phyloP scores from a whole-genome alignment of 345 rosid genomes.

The Sisymbrium altissimum region DNA sequence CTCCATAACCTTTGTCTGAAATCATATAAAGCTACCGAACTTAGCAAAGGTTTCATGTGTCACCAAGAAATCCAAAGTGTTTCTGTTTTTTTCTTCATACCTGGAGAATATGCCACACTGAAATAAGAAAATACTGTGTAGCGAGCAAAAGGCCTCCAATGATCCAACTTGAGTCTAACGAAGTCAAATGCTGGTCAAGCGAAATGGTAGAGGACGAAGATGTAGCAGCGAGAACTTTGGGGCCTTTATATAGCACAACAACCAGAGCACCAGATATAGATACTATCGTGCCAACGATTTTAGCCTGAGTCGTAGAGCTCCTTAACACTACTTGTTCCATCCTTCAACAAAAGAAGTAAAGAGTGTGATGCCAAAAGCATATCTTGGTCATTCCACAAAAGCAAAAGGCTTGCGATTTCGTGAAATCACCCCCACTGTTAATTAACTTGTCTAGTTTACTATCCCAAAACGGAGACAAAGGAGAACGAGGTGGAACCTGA shows the following conservation, averaged over 20 bases:
- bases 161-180: slow-evolving; percentile 21
- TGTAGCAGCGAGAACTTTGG: neutral
- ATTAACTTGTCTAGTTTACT: neutral
- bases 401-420: too few relatives aligned
- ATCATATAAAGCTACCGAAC: neutral
- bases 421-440: neutral
- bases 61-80: too few relatives aligned
- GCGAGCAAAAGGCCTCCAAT: slow-evolving; percentile 25
- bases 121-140: slow-evolving; percentile 15
- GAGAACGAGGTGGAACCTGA: slow-evolving; percentile 20
- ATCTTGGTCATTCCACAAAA: neutral
- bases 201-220: neutral
- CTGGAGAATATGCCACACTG: slow-evolving; percentile 30
- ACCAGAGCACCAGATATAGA: slow-evolving; percentile 30
- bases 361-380: too few relatives aligned
- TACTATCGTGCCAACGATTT: slow-evolving; percentile 23
- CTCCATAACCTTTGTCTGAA: slow-evolving; percentile 44
- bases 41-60: too few relatives aligned
- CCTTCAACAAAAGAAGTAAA: slow-evolving; percentile 7
- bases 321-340: slow-evolving; percentile 12
- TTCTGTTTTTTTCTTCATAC: too few relatives aligned
- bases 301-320: slow-evolving; percentile 29
- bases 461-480: neutral
- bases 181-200: neutral
- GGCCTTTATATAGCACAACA: slow-evolving; percentile 26